Evolutionary conservation across 805 yeast genomes (phyloP).

Genomic region (Saccharomyces eubayanus): DNA sequence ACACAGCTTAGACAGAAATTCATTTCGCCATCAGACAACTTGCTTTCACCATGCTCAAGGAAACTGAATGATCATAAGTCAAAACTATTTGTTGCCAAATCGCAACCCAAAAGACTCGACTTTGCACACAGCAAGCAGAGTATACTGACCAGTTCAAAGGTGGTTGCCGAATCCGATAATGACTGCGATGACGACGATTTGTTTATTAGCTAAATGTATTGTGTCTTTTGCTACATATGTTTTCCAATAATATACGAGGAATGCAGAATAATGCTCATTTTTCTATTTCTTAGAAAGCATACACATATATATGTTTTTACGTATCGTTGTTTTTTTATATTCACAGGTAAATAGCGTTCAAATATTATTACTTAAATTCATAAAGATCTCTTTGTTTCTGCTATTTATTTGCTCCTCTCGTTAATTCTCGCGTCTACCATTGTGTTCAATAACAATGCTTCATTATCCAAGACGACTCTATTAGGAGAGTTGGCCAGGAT

Average conservation of each 20-base stretch:
- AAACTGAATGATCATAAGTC: slow-evolving; percentile 43
- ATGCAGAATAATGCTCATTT: neutral
- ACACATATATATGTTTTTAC: neutral
- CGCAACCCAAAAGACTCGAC: slow-evolving; percentile 15
- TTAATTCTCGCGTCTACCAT: slow-evolving; percentile 59
- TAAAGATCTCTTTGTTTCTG: neutral
- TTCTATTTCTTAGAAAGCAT: neutral
- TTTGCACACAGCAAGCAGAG: neutral
- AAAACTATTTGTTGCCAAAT: slow-evolving; percentile 12
- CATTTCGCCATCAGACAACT: slow-evolving; percentile 51
- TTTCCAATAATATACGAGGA: neutral
- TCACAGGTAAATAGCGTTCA: neutral
- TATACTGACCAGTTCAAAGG: neutral
- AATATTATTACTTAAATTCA: neutral
- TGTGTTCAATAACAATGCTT: slow-evolving; percentile 83
- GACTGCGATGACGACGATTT: neutral
- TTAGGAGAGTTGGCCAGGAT: slow-evolving; percentile 84
- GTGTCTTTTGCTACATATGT: neutral
- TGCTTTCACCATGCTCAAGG: slow-evolving; percentile 52
- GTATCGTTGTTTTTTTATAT: neutral
- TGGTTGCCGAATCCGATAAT: neutral
- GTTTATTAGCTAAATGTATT: neutral
- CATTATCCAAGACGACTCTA: slow-evolving; percentile 83
- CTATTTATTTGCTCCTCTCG: neutral
- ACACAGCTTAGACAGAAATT: slow-evolving; percentile 18